Evolutionary conservation across 2,329 filamentous ascomycete genomes (phyloP), one percentile per base, ranked within the genome.

Genomic region (Fusarium succisae): DNA sequence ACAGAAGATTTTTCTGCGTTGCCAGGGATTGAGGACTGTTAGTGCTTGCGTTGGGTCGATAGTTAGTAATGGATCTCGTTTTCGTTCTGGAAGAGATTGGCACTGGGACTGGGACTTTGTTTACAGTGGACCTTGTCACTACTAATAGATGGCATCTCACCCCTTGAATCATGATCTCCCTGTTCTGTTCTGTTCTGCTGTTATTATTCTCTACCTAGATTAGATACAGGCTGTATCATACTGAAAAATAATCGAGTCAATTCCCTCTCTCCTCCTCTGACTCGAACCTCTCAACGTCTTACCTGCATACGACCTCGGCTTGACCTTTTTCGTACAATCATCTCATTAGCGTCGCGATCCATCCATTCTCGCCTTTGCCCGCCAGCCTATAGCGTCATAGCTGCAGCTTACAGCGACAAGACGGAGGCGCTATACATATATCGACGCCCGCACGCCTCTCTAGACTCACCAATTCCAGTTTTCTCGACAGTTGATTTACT

Each of bases 381-480:
- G 48, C 53, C 47, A 57, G 47, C 55, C 63, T 43, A 58, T 65
- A 77, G 70, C 76, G 76, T 78, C 76, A 78, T 78, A 76, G 69
- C 56, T 73, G 65, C 66, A 61, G 45, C 57, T 57, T 26, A 48
- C 35, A 60, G 26, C 66, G 37, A 55, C 37, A 58, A 63, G 45
- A 66, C 37, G 43, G 22, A 30, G 45, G 48, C 59, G 51, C 54
- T 68, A 54, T 45, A 59, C 56, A 30, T 45, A 63, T 59, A 63
- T 53, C 44, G 59, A 66, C 63, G 65, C 69, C 68, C 62, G 37
- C 41, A 38, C 56, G 28, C 8, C 14, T 41, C 18, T 61, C 30
- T 58, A 39, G 45, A 57, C 45, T 55, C 20, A 22, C 15, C 13
- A 32, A 47, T 28, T 43, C 22, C 18, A 48, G 22, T 38, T 32